Conservation (phyloP, 2,329 filamentous ascomycete genomes). For the Endoconidiophora laricicola region DNA sequence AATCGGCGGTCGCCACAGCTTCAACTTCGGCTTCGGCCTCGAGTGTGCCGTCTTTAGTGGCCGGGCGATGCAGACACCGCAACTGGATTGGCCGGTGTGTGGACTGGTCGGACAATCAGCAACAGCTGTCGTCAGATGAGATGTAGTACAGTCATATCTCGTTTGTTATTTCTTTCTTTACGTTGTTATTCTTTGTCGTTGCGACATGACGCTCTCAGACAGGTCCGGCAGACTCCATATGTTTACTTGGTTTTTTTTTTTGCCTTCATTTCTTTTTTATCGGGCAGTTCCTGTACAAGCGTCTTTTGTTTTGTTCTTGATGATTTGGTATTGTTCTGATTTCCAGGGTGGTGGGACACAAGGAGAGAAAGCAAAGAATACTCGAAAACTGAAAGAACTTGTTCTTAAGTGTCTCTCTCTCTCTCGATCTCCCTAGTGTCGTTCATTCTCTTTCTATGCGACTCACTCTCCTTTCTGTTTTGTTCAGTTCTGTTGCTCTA, state of each 20-base stretch:
- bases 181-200: not conserved
- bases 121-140: slow-evolving; percentile 19
- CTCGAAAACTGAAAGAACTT: no score
- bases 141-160: slow-evolving; percentile 15
- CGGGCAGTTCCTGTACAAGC: not conserved
- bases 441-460: no score
- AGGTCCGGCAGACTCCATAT: not conserved
- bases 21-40: slow-evolving; percentile 14
- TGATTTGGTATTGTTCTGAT: no score
- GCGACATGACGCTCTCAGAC: not conserved
- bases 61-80: slow-evolving; percentile 21
- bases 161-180: not conserved
- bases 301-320: no score
- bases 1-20: slow-evolving; percentile 16
- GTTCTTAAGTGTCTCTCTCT: no score
- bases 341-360: no score
- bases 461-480: no score
- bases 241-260: not conserved
- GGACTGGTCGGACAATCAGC: slow-evolving; percentile 19
- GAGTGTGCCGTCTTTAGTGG: slow-evolving; percentile 9
- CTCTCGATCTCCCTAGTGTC: no score
- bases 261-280: not conserved
- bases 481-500: no score
- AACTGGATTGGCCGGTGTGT: slow-evolving; percentile 28
- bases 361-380: no score